phyloP scores from a whole-genome alignment of 2,329 filamentous ascomycete species.

The Orbilia ellipsospora region DNA sequence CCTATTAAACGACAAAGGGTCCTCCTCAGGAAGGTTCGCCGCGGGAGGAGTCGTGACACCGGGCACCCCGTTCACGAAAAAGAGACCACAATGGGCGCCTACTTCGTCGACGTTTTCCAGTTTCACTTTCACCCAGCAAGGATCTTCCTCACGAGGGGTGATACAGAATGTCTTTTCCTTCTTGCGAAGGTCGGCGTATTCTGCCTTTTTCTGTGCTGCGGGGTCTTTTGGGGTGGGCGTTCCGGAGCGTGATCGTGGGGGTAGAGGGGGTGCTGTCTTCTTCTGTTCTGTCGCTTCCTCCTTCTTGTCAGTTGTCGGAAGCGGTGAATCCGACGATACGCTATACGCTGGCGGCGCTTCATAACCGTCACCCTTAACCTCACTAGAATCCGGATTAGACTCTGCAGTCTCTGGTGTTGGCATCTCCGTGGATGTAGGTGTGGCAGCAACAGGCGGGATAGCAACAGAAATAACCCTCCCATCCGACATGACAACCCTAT shows the following conservation, averaged over 20 bases:
- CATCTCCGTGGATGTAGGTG: constrained; percentile 47
- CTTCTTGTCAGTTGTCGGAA: neutral
- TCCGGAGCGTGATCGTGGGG: neutral
- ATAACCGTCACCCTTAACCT: neutral
- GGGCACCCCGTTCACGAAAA: constrained; percentile 63
- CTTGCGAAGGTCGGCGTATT: constrained; percentile 60
- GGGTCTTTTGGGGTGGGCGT: neutral
- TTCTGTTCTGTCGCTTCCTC: neutral
- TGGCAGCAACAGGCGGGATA: constrained; percentile 12
- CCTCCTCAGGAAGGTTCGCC: constrained; percentile 67
- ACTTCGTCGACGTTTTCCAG: constrained; percentile 89
- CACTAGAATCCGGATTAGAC: constrained; percentile 2
- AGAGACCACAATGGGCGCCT: constrained; percentile 83
- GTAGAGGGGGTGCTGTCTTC: constrained; percentile 12
- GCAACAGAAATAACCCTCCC: constrained; percentile 48
- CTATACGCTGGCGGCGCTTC: constrained; percentile 24
- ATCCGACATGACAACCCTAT: constrained; percentile 22
- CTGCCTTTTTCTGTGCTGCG: neutral
- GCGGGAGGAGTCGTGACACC: constrained; percentile 62
- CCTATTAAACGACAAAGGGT: constrained; percentile 62
- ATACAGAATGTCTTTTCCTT: constrained; percentile 80
- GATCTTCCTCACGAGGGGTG: constrained; percentile 73
- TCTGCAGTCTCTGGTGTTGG: constrained; percentile 29
- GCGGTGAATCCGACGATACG: neutral
- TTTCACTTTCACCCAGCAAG: constrained; percentile 79